phyloP scores from a whole-genome alignment of 106 monocot genomes.

The Platanthera zijinensis region DNA sequence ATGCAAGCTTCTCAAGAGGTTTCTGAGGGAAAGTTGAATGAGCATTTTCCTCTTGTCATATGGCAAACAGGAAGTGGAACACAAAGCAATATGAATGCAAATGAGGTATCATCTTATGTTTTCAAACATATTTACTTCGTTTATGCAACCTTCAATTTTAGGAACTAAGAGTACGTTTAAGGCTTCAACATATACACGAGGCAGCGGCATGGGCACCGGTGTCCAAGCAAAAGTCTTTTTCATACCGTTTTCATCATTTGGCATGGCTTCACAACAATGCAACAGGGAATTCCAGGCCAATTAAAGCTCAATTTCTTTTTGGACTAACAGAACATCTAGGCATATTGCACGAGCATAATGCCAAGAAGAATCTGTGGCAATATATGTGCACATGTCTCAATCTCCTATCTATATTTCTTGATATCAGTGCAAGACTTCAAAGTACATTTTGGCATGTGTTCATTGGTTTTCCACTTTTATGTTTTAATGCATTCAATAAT shows the following conservation, averaged over 20 bases:
- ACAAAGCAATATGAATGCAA: constrained; percentile 99
- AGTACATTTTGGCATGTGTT: background rate
- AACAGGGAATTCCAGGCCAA: background rate
- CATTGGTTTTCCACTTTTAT: background rate
- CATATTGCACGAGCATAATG: background rate
- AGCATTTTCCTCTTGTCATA: constrained; percentile 97
- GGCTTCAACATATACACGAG: background rate
- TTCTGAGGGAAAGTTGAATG: constrained; percentile 83
- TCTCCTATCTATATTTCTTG: background rate
- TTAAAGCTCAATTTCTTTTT: background rate
- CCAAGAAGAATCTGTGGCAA: background rate
- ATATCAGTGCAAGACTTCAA: background rate
- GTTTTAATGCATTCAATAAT: background rate
- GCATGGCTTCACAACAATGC: background rate
- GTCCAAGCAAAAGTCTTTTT: background rate
- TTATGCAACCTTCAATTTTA: background rate
- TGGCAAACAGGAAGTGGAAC: constrained; percentile 99
- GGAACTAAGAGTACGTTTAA: background rate
- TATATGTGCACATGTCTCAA: background rate
- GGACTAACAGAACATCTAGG: constrained; percentile 3
- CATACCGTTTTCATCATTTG: background rate
- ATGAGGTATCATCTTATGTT: constrained; percentile 51
- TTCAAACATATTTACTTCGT: background rate
- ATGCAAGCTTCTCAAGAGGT: constrained; percentile 96
- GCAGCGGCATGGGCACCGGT: background rate